Evolutionary conservation across 2,329 filamentous ascomycete genomes (phyloP).

Genomic region (Aspergillus intermedius): DNA sequence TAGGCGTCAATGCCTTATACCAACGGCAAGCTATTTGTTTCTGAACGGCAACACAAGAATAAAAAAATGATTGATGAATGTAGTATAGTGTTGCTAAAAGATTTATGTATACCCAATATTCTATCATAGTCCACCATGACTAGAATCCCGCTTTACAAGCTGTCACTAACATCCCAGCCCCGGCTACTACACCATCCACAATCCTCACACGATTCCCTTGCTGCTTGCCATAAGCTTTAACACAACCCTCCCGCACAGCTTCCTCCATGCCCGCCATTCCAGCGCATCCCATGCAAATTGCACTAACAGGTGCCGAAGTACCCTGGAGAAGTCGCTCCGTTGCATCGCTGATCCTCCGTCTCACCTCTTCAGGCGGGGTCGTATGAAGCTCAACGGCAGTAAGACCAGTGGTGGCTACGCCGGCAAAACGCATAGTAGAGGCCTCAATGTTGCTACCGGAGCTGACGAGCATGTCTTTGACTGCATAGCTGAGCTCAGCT

Average conservation of each 20-base stretch:
- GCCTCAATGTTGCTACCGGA: slow-evolving; percentile 24
- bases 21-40: neutral
- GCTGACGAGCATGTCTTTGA: slow-evolving; percentile 57
- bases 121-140: neutral
- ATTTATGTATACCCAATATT: neutral
- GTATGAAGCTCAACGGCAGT: slow-evolving; percentile 74
- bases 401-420: slow-evolving; percentile 75
- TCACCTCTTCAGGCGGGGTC: slow-evolving; percentile 58
- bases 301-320: slow-evolving; percentile 47
- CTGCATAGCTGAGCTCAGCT: slow-evolving; percentile 59
- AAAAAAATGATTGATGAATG: too few species aligned
- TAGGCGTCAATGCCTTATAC: slow-evolving; percentile 10
- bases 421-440: slow-evolving; percentile 56
- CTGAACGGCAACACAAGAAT: too few species aligned
- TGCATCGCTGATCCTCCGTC: slow-evolving; percentile 60
- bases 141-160: slow-evolving; percentile 33
- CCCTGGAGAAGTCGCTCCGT: slow-evolving; percentile 58
- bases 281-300: slow-evolving; percentile 79
- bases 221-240: slow-evolving; percentile 56
- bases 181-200: slow-evolving; percentile 59
- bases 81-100: neutral
- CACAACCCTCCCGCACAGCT: slow-evolving; percentile 64
- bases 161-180: slow-evolving; percentile 29
- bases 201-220: slow-evolving; percentile 58
- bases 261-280: slow-evolving; percentile 83